Percentiles rank a stretch among this genome's conserved stretches.
phyloP scores from a whole-genome alignment of 371 early-diverging fungal genomes.

The Neoconidiobolus thromboides region DNA sequence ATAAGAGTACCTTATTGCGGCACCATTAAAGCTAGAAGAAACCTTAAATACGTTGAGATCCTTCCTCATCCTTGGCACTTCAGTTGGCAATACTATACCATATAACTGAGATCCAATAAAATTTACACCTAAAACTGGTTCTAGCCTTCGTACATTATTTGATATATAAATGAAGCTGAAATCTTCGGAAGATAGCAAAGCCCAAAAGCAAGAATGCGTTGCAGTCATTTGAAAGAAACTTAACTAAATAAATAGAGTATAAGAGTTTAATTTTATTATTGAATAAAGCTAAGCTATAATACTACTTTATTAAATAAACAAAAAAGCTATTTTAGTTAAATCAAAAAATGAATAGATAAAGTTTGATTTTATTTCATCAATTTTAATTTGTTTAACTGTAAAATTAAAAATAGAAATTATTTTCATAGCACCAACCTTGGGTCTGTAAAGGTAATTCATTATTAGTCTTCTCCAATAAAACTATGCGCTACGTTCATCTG shows the following conservation, averaged over 20 bases:
- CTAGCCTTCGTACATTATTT: background rate
- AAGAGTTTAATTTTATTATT: background rate
- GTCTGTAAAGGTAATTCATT: too few species aligned
- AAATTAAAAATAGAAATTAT: too few species aligned
- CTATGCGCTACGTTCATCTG: too few species aligned
- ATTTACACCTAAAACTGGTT: background rate
- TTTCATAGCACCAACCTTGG: too few species aligned
- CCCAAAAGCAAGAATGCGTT: background rate
- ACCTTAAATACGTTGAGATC: background rate
- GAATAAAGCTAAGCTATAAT: too few species aligned
- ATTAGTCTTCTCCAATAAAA: too few species aligned
- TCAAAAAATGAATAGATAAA: too few species aligned
- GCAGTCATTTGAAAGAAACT: background rate
- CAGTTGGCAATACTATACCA: background rate
- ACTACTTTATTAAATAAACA: too few species aligned
- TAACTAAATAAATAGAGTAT: background rate
- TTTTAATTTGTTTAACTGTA: too few species aligned
- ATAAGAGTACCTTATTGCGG: background rate
- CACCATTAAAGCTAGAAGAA: background rate
- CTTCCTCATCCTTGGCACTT: background rate
- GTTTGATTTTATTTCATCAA: too few species aligned
- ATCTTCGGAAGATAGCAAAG: background rate
- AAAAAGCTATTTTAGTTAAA: too few species aligned
- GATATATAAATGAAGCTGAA: conserved; percentile 5
- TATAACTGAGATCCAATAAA: background rate